These are phyloP conservation scores for Myxozyma udenii DNA, from an alignment of 805 yeast species.

Conservation along the genomic window DNA sequence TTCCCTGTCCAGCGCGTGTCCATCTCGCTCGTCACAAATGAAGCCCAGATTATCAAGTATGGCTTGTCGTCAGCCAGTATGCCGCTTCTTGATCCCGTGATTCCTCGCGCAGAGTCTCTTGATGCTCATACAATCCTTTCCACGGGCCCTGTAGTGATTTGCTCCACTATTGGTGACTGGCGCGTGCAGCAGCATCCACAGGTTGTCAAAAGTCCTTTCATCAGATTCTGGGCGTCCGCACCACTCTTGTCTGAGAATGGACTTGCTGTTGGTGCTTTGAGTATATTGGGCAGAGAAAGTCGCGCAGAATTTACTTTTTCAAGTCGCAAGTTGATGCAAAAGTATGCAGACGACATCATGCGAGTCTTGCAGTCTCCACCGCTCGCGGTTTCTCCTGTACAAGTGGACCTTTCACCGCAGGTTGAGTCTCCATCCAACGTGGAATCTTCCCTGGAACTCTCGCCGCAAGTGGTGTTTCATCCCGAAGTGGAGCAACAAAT, in stretches of 20 bases:
- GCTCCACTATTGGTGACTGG: conserved; percentile 70
- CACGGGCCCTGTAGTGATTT: conserved; percentile 50
- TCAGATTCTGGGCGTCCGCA: conserved; percentile 63
- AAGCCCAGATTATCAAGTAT: conserved; percentile 49
- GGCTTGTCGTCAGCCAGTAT: conserved; percentile 42
- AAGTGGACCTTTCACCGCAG: background rate
- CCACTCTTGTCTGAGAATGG: conserved; percentile 40
- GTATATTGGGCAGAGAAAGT: conserved; percentile 12
- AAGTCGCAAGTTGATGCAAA: conserved; percentile 3
- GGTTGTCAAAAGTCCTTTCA: conserved; percentile 56
- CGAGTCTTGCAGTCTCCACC: background rate
- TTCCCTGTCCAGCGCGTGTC: conserved; percentile 18
- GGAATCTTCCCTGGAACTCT: background rate
- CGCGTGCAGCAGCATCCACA: conserved; percentile 60
- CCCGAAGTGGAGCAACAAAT: too few relatives aligned
- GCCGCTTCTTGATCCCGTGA: conserved; percentile 42
- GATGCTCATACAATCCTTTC: conserved; percentile 71
- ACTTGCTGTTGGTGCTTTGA: conserved; percentile 19
- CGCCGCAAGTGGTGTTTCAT: background rate
- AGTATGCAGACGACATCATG: conserved; percentile 11
- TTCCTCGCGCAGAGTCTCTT: conserved; percentile 56
- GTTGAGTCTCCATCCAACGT: background rate
- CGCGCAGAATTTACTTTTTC: conserved; percentile 5
- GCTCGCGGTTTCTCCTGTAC: background rate
- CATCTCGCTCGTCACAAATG: conserved; percentile 55